Evolutionary conservation across 164 flowering plant species (phyloP).

Genomic region (Stephania cephalantha): DNA sequence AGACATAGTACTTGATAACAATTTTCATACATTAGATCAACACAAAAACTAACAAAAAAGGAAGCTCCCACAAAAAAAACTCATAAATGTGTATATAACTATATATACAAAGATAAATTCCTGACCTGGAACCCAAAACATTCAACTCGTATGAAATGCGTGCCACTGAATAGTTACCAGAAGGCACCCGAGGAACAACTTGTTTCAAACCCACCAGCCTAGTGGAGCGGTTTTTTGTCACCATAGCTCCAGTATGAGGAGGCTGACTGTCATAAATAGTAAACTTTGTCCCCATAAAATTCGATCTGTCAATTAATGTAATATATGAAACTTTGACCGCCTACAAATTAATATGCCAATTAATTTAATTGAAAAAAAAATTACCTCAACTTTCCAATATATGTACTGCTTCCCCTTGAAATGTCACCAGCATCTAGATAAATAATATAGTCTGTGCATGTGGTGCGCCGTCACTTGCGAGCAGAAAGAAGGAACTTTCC

Average conservation of each 20-base stretch:
- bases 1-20: not conserved
- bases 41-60: conserved; percentile 13
- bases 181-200: too few relatives aligned
- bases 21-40: conserved; percentile 39
- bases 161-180: too few relatives aligned
- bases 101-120: not conserved
- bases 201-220: too few relatives aligned
- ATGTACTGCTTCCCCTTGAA: conserved; percentile 36
- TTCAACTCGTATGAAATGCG: conserved; percentile 59
- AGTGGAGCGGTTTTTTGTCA: too few relatives aligned
- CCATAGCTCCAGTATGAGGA: too few relatives aligned
- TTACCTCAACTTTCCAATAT: conserved; percentile 72
- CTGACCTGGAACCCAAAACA: conserved; percentile 70
- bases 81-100: not conserved
- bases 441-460: conserved; percentile 60
- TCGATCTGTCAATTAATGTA: conserved; percentile 33
- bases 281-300: too few relatives aligned
- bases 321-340: conserved; percentile 9
- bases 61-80: not conserved
- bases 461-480: conserved; percentile 52
- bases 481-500: conserved; percentile 85
- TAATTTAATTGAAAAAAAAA: not conserved
- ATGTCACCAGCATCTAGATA: conserved; percentile 32
- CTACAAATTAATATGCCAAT: not conserved
- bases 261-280: too few relatives aligned